Base-by-base conservation (phyloP, 805 yeast genomes). In the Myxozyma geophila region DNA sequence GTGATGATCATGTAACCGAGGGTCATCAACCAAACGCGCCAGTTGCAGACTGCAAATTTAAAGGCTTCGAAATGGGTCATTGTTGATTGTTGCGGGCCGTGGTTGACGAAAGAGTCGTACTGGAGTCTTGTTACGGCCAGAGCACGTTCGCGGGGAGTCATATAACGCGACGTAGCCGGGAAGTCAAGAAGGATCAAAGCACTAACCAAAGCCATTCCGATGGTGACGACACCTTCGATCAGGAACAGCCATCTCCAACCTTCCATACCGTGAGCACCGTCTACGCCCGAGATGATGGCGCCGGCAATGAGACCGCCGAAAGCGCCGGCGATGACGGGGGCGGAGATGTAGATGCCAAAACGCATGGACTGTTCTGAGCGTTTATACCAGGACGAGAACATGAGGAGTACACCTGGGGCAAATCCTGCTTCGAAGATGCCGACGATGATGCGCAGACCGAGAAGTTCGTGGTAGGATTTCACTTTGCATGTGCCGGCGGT, bases 231-330 rank as follows among this genome's bases (percentile, higher is more conserved):
- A 13, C 66, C 66, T 53, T 62, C 66, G 41, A 62, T 48, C 35
- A 62, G 33, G 71, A 85, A 87, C 70, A 85, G 83, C 91, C 91
- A 88, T 77, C 86, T 80, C 91, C 91, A 88, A 10, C 89, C 85
- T 9, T 79, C 79, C 13, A 83, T 75, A 0, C 90, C 90, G 54
- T 73, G 71, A 12, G 72, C 76, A 35, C 87, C 89, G 59, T 79
- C 76, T 67, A 87, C 72, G 43, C 75, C 70, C 33, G 78, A 69
- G 60, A 77, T 81, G 39, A 85, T 80, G 9, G 86, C 83, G n/a
- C 87, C 83, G 67, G 86, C 86, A 49, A 87, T 75, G 62, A 85
- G 81, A 53, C 89, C 88, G 0, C 88, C 80, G 19, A 88, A 84
- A 60, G 87, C 77, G 35, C 81, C 76, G 47, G 89, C 90, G 37